phyloP scores from a whole-genome alignment of 768 basidiomycete species.

The Aureoboletus auriporus region DNA sequence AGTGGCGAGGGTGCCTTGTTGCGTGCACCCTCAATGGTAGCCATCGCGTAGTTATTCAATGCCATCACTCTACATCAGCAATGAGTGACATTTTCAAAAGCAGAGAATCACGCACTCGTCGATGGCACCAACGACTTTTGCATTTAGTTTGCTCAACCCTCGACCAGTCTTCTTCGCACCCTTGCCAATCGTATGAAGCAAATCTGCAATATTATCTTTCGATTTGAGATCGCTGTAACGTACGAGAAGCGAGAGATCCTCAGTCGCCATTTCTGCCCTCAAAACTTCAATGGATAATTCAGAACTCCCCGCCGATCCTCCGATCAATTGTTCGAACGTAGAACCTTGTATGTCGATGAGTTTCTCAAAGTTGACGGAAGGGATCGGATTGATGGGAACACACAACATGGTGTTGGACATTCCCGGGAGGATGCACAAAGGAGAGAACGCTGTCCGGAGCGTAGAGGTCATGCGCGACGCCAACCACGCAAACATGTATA shows the following conservation, averaged over 20 bases:
- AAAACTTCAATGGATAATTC: constrained; percentile 64
- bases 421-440: constrained; percentile 61
- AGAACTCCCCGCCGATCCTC: constrained; percentile 54
- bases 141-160: constrained; percentile 56
- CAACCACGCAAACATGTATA: constrained; percentile 48
- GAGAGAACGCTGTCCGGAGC: constrained; percentile 46
- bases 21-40: constrained; percentile 43
- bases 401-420: constrained; percentile 50
- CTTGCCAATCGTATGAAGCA: constrained; percentile 49
- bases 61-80: constrained; percentile 55
- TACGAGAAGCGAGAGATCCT: constrained; percentile 61
- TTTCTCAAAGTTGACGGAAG: constrained; percentile 54
- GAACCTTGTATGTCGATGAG: constrained; percentile 58
- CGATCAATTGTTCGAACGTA: constrained; percentile 60
- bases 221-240: constrained; percentile 58
- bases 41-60: constrained; percentile 67
- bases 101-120: constrained; percentile 51
- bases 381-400: constrained; percentile 12
- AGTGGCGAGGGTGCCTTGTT: constrained; percentile 25
- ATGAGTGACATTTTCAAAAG: background rate
- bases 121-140: constrained; percentile 70
- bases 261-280: constrained; percentile 74
- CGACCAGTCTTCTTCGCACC: constrained; percentile 60
- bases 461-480: constrained; percentile 38
- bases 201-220: constrained; percentile 51